Base-by-base conservation (phyloP, 73 alveolate genomes). In the Uronychia binucleata region DNA sequence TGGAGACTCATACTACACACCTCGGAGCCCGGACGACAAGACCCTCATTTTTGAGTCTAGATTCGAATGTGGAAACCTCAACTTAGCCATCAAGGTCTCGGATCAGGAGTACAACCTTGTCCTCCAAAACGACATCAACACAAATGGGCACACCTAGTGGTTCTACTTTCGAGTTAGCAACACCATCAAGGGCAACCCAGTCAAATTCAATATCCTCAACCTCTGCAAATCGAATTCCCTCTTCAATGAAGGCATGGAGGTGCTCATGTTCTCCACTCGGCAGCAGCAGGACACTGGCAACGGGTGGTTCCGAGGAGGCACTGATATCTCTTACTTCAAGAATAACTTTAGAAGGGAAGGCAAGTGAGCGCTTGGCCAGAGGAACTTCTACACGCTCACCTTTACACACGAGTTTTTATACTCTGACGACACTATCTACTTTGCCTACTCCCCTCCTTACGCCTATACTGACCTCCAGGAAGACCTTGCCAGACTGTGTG, bases 181-280 rank as follows among this genome's bases (percentile, higher is more conserved):
- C 78, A 60, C 78, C 8, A 5, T 1, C 57, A 30, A 58, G 34
- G 88, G 88, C 78, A 34, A 78, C 82, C 91, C 83, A 59, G 94
- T 94, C 19, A 91, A 98, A 74, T 97, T 98, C 93, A 98, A 98
- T 92, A 97, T 98, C 35, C 91, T 98, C 80, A 98, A 98, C 93
- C 96, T 96, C 98, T 88, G 96, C 90, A 97, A 98, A 82, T 98
- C 99, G n/a, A 97, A 93, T 60, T 96, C 99, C 34, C 92, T 98
- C 11, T 98, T 88, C 87, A 94, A 91, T 78, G 90, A 93, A 75
- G 99, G 99, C 33, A 94, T 97, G 98, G 94, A 97, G 87, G 95
- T 97, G 75, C 90, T 95, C 82, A 87, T 95, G 80, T 97, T 88
- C 85, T 96, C 99, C 26, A 94, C 91, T 31, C 77, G 77, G 85